Conservation (phyloP, 306 rosid species). For the Pyrus betulifolia region DNA sequence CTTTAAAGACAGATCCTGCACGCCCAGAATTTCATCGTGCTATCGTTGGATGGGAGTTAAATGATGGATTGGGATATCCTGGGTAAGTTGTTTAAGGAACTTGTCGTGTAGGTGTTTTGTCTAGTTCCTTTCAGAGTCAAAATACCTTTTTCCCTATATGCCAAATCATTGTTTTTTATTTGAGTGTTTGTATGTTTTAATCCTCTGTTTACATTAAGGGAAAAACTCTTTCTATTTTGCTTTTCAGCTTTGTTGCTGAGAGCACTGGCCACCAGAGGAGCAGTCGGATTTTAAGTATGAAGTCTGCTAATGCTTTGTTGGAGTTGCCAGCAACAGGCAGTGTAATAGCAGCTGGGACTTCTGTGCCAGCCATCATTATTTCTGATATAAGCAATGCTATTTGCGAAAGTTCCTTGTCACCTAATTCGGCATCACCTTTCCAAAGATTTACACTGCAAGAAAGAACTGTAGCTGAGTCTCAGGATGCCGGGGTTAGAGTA, state of each 20-base stretch:
- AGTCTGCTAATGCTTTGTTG: constrained; percentile 84
- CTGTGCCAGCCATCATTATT: constrained; percentile 56
- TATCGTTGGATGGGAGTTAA: constrained; percentile 57
- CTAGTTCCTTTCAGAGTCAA: background rate
- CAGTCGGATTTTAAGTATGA: constrained; percentile 81
- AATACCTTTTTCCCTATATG: too few relatives aligned
- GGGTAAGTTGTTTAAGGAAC: constrained; percentile 55
- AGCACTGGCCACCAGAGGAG: constrained; percentile 88
- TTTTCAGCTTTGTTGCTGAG: constrained; percentile 78
- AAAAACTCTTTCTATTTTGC: background rate
- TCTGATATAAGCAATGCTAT: constrained; percentile 43
- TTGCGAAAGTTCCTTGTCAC: constrained; percentile 17
- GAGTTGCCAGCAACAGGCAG: constrained; percentile 69
- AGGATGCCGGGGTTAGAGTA: constrained; percentile 40
- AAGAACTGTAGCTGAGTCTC: constrained; percentile 25
- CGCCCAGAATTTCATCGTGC: constrained; percentile 82
- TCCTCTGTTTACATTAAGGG: background rate
- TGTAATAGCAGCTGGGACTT: constrained; percentile 53
- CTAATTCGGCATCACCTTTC: constrained; percentile 18
- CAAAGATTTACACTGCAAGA: constrained; percentile 23
- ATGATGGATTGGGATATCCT: constrained; percentile 76
- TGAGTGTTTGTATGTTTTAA: background rate
- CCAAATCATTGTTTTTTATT: background rate
- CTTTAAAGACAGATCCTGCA: constrained; percentile 55
- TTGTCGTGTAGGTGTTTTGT: background rate